A percentile compares a stretch with the other conserved stretches of the same genome.
Evolutionary conservation across 192 early-diverging fungal genomes (phyloP).

Genomic region (Irineochytrium annulatum): DNA sequence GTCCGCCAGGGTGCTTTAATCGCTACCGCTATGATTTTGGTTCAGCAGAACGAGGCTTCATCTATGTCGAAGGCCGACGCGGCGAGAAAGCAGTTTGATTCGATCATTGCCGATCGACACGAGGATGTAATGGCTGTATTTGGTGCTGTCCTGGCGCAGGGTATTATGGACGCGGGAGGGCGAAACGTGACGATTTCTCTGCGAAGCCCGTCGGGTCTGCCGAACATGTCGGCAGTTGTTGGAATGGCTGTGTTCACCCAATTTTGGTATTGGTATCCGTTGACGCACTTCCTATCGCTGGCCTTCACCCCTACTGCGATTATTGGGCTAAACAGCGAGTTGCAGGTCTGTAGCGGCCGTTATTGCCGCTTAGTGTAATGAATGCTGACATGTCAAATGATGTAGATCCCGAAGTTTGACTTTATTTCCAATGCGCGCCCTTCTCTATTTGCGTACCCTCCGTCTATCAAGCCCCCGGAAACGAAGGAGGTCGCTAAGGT

Average conservation of each 20-base stretch:
- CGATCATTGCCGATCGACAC: slow-evolving; percentile 87
- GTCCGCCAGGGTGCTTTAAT: slow-evolving; percentile 96
- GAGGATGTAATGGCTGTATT: slow-evolving; percentile 91
- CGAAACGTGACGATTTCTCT: slow-evolving; percentile 96
- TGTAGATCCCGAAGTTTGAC: slow-evolving; percentile 76
- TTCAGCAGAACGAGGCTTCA: slow-evolving; percentile 85
- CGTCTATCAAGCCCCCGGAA: slow-evolving; percentile 75
- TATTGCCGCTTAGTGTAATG: slow-evolving; percentile 2
- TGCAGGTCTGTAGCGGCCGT: slow-evolving; percentile 45
- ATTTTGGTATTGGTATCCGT: slow-evolving; percentile 99
- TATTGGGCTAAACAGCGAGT: slow-evolving; percentile 88
- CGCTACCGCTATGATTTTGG: slow-evolving; percentile 89
- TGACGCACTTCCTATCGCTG: slow-evolving; percentile 92
- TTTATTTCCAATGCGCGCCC: slow-evolving; percentile 81
- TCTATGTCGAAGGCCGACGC: slow-evolving; percentile 56
- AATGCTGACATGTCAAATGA: neutral
- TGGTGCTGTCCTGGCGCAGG: slow-evolving; percentile 92
- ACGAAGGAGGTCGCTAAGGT: slow-evolving; percentile 82
- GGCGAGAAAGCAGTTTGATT: slow-evolving; percentile 82
- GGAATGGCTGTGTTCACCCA: slow-evolving; percentile 98
- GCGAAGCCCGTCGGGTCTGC: slow-evolving; percentile 78
- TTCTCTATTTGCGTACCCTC: slow-evolving; percentile 90
- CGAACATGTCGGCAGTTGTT: slow-evolving; percentile 93
- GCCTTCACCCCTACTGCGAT: slow-evolving; percentile 93
- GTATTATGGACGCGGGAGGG: slow-evolving; percentile 97